Base-by-base conservation (phyloP, 1,139 yeast genomes). In the Kurtzmaniella quercitrusa region DNA sequence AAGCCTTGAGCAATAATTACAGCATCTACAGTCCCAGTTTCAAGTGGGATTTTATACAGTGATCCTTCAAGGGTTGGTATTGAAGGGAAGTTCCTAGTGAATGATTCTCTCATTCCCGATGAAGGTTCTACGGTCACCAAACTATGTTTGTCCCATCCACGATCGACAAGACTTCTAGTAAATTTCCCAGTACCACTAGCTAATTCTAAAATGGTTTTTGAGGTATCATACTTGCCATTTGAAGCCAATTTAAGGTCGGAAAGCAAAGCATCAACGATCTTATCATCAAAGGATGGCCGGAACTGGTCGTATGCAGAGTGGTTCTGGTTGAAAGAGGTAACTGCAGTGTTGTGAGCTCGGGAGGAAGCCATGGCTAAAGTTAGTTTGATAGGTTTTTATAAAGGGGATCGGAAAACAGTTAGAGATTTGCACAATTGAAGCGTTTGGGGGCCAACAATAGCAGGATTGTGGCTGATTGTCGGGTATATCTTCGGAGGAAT, bases 171-270 rank as follows among this genome's bases (percentile, higher is more conserved):
- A 39, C 72, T 63, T 33, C 59, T 61, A 8, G 88, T 82, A 63
- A 81, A 82, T 51, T 81, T 81, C 3, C 87, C 87, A 0, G 87
- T 82, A 0, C 88, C 88, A 14, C 79, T 75, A 1, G 85, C 88
- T 25, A 82, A 56, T 48, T 82, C 88, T 25, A 81, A 58, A 12
- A 81, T 60, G 11, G 44, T 51, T 43, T 65, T 69, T 11, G 58
- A 50, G 16, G 59, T 62, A 15, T 50, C 39, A 46, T 50, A 57
- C 2, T 44, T 40, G 29, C 51, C 56, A 18, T 48, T 40, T 1
- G 53, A 43, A 3, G 58, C 53, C 18, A 80, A 55, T 0, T 59
- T 61, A 33, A 77, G 57, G 23, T 66, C 69, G 3, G 54, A 52
- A 21, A 78, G 58, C 48, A 80, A 69, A n/a, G 63, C 62, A n/a